Percentiles rank a stretch among this genome's conserved stretches.
phyloP scores from a whole-genome alignment of 208 protist species.

The Acanthamoeba castellanii region DNA sequence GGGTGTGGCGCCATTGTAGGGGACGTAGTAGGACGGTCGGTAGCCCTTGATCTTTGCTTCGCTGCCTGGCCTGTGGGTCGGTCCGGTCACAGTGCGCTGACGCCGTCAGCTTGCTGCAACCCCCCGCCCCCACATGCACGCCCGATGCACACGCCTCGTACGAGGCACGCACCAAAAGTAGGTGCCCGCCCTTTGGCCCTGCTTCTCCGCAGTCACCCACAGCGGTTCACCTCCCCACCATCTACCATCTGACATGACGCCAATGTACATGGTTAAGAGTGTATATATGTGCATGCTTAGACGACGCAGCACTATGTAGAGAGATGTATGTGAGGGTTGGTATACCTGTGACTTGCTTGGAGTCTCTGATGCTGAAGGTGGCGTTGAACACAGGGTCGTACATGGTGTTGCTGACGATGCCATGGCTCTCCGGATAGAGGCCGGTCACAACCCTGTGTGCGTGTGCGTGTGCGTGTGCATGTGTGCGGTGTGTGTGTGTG shows the following conservation, averaged over 20 bases:
- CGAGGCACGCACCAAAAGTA: background rate
- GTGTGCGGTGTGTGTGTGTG: no score
- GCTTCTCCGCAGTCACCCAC: conserved; percentile 71
- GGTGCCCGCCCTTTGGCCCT: conserved; percentile 1
- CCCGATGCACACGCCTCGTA: no score
- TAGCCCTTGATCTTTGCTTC: conserved; percentile 67
- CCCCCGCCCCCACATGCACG: no score
- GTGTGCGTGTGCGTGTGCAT: background rate
- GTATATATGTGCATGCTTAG: no score
- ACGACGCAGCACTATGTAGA: no score
- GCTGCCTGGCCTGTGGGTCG: conserved; percentile 38
- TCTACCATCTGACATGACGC: background rate
- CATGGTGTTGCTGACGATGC: conserved; percentile 71
- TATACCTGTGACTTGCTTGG: conserved; percentile 12
- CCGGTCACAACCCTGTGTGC: conserved; percentile 61
- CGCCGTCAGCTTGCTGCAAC: background rate
- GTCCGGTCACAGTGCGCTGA: background rate
- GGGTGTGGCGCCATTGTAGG: background rate
- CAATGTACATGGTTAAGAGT: no score
- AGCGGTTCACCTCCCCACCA: conserved; percentile 74
- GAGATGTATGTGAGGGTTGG: no score
- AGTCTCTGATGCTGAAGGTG: conserved; percentile 10
- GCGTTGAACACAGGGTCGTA: conserved; percentile 68
- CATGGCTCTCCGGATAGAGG: conserved; percentile 73
- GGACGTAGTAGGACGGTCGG: conserved; percentile 45